These are phyloP conservation scores for Phaseolus lunatus DNA, from an alignment of 306 rosid species.

Conservation along the genomic window DNA sequence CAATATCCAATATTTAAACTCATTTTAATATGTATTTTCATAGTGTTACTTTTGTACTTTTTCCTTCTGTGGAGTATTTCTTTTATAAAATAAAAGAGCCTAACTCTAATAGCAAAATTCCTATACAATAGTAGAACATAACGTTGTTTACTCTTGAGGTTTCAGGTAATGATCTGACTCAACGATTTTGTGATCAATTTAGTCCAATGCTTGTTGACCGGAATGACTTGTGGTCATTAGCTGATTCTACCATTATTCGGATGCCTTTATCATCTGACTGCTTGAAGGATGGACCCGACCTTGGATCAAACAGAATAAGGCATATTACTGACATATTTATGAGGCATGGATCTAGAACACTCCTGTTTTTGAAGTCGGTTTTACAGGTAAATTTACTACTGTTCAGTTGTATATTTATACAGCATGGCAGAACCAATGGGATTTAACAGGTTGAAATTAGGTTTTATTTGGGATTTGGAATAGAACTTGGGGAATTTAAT, in stretches of 20 bases:
- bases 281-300: conserved; percentile 67
- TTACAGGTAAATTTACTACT: conserved; percentile 71
- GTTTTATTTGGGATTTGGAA: background rate
- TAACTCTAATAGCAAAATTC: conserved; percentile 35
- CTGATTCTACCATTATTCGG: conserved; percentile 90
- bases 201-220: conserved; percentile 83
- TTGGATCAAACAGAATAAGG: conserved; percentile 65
- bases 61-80: background rate
- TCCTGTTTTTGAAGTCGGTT: conserved; percentile 85
- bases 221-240: conserved; percentile 67
- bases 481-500: background rate
- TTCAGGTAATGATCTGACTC: conserved; percentile 89
- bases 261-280: conserved; percentile 85
- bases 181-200: conserved; percentile 84
- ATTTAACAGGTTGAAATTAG: conserved; percentile 24
- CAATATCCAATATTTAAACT: conserved; percentile 17
- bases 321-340: conserved; percentile 71
- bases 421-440: conserved; percentile 11
- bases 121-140: conserved; percentile 22
- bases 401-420: conserved; percentile 36
- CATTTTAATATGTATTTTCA: conserved; percentile 10
- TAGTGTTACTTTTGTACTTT: background rate
- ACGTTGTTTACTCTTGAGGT: conserved; percentile 43
- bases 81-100: conserved; percentile 20
- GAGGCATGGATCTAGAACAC: conserved; percentile 85